Evolutionary conservation across 768 basidiomycete genomes (phyloP).

Genomic region (Strobilomyces echinocephalus): DNA sequence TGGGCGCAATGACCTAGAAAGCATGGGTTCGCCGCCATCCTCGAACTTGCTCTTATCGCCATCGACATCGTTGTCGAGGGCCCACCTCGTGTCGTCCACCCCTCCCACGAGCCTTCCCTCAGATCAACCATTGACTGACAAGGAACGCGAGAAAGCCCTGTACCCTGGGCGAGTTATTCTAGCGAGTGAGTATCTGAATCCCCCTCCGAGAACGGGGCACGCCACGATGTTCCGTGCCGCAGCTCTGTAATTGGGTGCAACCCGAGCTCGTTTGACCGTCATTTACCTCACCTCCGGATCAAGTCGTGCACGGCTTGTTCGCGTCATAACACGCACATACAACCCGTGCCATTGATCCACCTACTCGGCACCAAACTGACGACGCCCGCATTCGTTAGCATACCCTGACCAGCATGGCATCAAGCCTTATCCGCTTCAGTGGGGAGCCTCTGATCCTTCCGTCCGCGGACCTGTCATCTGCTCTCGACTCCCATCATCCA

Average conservation of each 20-base stretch:
- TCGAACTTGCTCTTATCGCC: slow-evolving; percentile 27
- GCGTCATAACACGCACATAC: slow-evolving; percentile 9
- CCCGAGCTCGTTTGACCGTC: neutral
- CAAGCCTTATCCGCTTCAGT: slow-evolving; percentile 68
- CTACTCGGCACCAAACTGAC: slow-evolving; percentile 10
- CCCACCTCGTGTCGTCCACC: slow-evolving; percentile 27
- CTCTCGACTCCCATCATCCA: slow-evolving; percentile 74
- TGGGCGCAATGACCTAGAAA: slow-evolving; percentile 11
- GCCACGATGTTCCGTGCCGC: neutral
- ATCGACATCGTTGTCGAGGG: slow-evolving; percentile 23
- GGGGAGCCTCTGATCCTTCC: slow-evolving; percentile 67
- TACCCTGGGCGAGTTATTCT: slow-evolving; percentile 83
- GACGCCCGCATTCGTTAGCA: slow-evolving; percentile 32
- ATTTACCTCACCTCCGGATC: slow-evolving; percentile 7
- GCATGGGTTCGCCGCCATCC: slow-evolving; percentile 21
- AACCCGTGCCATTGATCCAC: slow-evolving; percentile 1
- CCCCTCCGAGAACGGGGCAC: neutral
- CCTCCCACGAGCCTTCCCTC: slow-evolving; percentile 15
- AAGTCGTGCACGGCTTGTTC: neutral
- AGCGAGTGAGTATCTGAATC: slow-evolving; percentile 56
- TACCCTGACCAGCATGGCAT: slow-evolving; percentile 95
- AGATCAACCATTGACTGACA: slow-evolving; percentile 39
- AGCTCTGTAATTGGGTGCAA: neutral
- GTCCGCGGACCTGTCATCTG: slow-evolving; percentile 85
- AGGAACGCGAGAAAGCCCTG: slow-evolving; percentile 65